Base-by-base conservation (phyloP, 2,329 filamentous ascomycete species). In the Apiospora phragmitis region DNA sequence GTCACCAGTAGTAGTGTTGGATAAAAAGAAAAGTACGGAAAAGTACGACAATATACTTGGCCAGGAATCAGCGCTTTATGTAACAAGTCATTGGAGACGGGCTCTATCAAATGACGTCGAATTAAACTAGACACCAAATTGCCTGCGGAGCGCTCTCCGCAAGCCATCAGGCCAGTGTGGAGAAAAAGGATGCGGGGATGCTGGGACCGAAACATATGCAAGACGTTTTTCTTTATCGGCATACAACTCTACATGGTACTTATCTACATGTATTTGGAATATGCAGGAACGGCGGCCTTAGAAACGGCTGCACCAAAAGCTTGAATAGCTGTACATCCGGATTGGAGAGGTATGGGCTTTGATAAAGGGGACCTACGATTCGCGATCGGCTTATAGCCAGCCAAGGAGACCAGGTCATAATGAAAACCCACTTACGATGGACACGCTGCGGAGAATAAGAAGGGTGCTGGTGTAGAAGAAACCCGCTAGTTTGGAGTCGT, bases 351-450 rank as follows among this genome's bases (percentile, higher is more conserved):
- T 21, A 26, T 8, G 8, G 55, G 21, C 29, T 62, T 35, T 16
- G 24, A 29, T 29, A 6, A 3, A 29, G 49, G 24, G 6, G 8
- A 62, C 55, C 32, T 62, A 62, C 55, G 55, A 24, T 62, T 38
- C 32, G 55, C 32, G 12, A 38, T 62, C 18, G 55, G 32, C 32
- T n/a, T 38, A 29, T 14, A 55, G 26, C 49, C 55, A 62, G 55
- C 55, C 55, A 38, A 62, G 21, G 55, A 18, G 5, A 7, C 29
- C 21, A 62, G 16, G 29, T 62, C 32, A 14, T 21, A 62, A 62
- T 11, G 32, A 62, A 62, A 62, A 62, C 55, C 55, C 55, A 62
- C 55, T 62, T 62, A 62, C 55, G 55, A 62, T 62, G 55, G 55
- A 62, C 55, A n/a, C 24, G 26, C 18, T n/a, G 32, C 32, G 18